phyloP scores from a whole-genome alignment of 1,284 basidiomycete genomes.

The Schizopora paradoxa region DNA sequence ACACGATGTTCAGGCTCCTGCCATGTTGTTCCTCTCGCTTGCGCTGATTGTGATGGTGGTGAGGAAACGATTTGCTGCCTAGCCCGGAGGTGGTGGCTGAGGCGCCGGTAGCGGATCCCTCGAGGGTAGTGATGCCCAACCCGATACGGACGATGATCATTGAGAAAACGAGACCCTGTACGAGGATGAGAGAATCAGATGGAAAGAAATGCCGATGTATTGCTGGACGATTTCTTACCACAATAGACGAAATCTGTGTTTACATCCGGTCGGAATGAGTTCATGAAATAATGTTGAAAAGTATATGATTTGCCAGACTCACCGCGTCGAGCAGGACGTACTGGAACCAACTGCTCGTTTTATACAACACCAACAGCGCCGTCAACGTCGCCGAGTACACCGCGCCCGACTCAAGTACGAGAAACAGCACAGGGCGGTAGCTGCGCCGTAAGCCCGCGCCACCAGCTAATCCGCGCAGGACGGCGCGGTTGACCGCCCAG shows the following conservation, averaged over 20 bases:
- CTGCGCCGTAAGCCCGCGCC: slow-evolving; percentile 22
- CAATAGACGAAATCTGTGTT: slow-evolving; percentile 24
- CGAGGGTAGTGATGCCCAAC: slow-evolving; percentile 24
- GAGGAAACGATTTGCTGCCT: too few relatives aligned
- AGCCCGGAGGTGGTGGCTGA: too few relatives aligned
- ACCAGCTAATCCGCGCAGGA: too few relatives aligned
- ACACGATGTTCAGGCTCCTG: too few relatives aligned
- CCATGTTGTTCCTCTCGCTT: too few relatives aligned
- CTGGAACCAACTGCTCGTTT: slow-evolving; percentile 31
- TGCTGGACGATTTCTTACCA: slow-evolving; percentile 22
- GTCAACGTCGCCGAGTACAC: slow-evolving; percentile 34
- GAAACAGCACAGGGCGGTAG: slow-evolving; percentile 29
- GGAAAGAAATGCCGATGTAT: not conserved
- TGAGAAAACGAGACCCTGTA: slow-evolving; percentile 31
- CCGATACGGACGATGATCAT: slow-evolving; percentile 33
- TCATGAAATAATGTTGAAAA: not conserved
- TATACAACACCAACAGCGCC: slow-evolving; percentile 31
- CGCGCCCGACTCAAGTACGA: slow-evolving; percentile 39
- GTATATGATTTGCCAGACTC: slow-evolving; percentile 7
- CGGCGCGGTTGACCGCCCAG: slow-evolving; percentile 22
- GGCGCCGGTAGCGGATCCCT: not conserved
- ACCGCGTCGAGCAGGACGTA: slow-evolving; percentile 38
- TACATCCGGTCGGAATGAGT: not conserved
- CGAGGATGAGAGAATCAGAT: slow-evolving; percentile 1
- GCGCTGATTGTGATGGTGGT: too few relatives aligned